Conservation (phyloP, 1,139 yeast species). For the Geotrichum macrosporum region DNA sequence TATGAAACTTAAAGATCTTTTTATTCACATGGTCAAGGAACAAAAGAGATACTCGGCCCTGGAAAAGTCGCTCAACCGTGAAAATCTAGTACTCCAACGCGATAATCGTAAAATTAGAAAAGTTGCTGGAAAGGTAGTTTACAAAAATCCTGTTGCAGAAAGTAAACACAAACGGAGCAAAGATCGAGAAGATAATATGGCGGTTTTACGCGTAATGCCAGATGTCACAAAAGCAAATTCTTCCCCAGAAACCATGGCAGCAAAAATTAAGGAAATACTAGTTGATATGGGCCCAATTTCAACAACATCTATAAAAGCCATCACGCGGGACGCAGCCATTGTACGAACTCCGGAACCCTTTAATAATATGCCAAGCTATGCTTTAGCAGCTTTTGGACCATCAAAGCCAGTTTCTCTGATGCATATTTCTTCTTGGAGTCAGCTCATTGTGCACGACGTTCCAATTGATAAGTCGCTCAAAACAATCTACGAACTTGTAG, state of each 20-base stretch:
- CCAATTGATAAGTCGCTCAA: slow-evolving; percentile 2
- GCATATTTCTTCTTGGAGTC: slow-evolving; percentile 14
- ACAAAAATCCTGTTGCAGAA: neutral
- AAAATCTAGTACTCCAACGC: slow-evolving; percentile 1
- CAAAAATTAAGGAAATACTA: neutral
- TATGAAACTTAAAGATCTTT: no score
- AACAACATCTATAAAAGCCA: slow-evolving; percentile 5
- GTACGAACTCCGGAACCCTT: slow-evolving; percentile 8
- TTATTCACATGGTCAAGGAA: neutral
- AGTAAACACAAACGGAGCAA: slow-evolving; percentile 13
- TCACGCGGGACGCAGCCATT: slow-evolving; percentile 3
- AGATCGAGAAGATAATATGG: slow-evolving; percentile 11
- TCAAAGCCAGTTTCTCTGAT: neutral
- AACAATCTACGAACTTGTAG: neutral
- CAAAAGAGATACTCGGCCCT: neutral
- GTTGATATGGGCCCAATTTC: slow-evolving; percentile 1
- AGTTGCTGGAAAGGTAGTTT: slow-evolving; percentile 1
- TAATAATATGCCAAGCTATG: neutral
- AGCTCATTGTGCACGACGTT: slow-evolving; percentile 15
- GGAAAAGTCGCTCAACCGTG: neutral
- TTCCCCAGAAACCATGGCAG: neutral
- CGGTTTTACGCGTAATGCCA: slow-evolving; percentile 1
- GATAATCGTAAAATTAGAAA: neutral
- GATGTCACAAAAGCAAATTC: neutral
- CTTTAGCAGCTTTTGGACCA: neutral